These are phyloP conservation scores for Cylindrotheca fusiformis DNA, from an alignment of 108 stramenopile genomes.

Conservation along the genomic window DNA sequence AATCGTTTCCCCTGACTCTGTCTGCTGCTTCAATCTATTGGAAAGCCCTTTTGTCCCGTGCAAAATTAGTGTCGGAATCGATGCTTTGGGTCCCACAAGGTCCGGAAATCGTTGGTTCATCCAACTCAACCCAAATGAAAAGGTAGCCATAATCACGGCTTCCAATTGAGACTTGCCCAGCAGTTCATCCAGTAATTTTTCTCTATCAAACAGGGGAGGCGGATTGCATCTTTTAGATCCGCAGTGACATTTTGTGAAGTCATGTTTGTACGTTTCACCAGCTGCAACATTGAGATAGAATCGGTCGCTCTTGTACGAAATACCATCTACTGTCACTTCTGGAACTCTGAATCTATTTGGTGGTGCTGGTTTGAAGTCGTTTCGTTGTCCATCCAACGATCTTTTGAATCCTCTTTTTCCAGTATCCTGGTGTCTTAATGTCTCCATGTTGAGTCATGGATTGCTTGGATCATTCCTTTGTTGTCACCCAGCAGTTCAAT, in stretches of 20 bases:
- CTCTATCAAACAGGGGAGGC: slow-evolving; percentile 62
- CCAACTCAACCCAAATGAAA: slow-evolving; percentile 37
- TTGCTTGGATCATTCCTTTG: background rate
- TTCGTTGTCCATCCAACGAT: background rate
- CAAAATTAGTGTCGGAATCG: slow-evolving; percentile 65
- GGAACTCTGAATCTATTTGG: background rate
- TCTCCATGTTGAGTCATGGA: background rate
- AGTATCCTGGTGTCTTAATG: background rate
- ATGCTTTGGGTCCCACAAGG: slow-evolving; percentile 18
- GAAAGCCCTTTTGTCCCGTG: slow-evolving; percentile 66
- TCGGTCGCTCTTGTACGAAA: slow-evolving; percentile 40
- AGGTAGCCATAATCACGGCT: slow-evolving; percentile 71
- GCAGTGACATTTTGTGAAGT: slow-evolving; percentile 24
- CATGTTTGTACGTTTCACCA: background rate
- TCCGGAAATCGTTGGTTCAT: slow-evolving; percentile 30
- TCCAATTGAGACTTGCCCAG: slow-evolving; percentile 29
- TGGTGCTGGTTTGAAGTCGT: background rate
- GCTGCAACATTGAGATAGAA: slow-evolving; percentile 34
- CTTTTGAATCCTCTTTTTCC: background rate
- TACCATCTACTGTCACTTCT: slow-evolving; percentile 12
- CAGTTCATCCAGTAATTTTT: slow-evolving; percentile 52
- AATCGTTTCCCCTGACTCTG: background rate
- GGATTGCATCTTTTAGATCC: slow-evolving; percentile 24
- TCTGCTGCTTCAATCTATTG: background rate
- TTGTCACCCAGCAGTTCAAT: background rate